Conservation (phyloP, 768 basidiomycete genomes). For the Guyanaporus albipodus region DNA sequence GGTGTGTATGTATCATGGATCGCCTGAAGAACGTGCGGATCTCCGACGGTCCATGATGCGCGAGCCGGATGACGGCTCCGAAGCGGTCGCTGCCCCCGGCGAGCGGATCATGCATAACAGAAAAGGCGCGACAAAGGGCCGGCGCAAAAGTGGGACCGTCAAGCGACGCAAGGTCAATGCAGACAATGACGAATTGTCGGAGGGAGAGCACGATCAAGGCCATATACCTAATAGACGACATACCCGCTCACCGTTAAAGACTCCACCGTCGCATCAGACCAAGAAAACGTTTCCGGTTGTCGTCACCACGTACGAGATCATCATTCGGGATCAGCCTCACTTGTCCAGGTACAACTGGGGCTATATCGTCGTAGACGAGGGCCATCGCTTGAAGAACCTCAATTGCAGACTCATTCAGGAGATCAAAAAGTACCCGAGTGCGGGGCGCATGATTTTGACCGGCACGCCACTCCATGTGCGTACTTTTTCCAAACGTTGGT, state of each 20-base stretch:
- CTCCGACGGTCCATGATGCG: constrained; percentile 63
- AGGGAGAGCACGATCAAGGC: constrained; percentile 13
- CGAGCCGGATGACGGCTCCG: constrained; percentile 26
- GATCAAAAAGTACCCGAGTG: constrained; percentile 81
- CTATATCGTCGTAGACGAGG: constrained; percentile 95
- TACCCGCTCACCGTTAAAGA: constrained; percentile 9
- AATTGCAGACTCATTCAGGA: constrained; percentile 88
- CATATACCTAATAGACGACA: constrained; percentile 19
- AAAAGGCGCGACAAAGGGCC: constrained; percentile 6
- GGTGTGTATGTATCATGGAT: constrained; percentile 88
- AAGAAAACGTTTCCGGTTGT: constrained; percentile 67
- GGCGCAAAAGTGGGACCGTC: constrained; percentile 4
- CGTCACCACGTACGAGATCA: constrained; percentile 89
- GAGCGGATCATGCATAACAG: constrained; percentile 23
- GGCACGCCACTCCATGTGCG: constrained; percentile 93
- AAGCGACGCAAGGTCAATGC: constrained; percentile 23
- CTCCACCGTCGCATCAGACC: constrained; percentile 11
- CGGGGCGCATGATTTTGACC: constrained; percentile 89
- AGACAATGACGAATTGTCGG: constrained; percentile 4
- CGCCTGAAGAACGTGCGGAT: constrained; percentile 74
- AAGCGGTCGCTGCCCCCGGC: constrained; percentile 17
- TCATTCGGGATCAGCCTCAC: constrained; percentile 75
- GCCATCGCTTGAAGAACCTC: constrained; percentile 93
- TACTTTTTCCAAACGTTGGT: constrained; percentile 2
- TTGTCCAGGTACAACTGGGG: constrained; percentile 71